Evolutionary conservation across 371 early-diverging fungal species (phyloP).

Genomic region (Mucor saturninus): DNA sequence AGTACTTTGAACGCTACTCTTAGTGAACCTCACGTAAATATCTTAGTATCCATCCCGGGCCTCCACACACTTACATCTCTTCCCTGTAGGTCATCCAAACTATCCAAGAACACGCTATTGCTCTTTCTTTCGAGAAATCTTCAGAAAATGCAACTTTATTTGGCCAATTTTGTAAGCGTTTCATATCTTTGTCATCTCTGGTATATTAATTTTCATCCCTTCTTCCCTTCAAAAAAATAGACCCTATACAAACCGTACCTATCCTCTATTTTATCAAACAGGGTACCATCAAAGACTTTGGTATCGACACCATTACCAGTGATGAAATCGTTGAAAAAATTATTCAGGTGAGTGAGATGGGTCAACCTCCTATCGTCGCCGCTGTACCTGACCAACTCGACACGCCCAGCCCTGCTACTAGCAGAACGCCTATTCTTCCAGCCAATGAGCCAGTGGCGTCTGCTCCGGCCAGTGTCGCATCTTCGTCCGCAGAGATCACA

Average conservation of each 20-base stretch:
- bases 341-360: background rate
- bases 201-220: too few species aligned
- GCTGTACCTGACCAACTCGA: background rate
- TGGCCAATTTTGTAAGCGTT: constrained; percentile 30
- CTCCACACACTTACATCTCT: background rate
- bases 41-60: too few species aligned
- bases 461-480: background rate
- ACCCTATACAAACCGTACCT: constrained; percentile 29
- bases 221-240: constrained; percentile 1
- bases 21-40: constrained; percentile 18
- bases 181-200: background rate
- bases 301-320: constrained; percentile 19
- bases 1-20: constrained; percentile 14
- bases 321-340: constrained; percentile 29
- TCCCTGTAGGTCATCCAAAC: constrained; percentile 10
- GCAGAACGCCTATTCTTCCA: background rate
- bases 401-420: background rate
- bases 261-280: constrained; percentile 39
- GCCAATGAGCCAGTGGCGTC: background rate
- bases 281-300: constrained; percentile 37
- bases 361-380: background rate
- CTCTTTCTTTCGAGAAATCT: constrained; percentile 24
- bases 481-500: background rate
- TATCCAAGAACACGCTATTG: constrained; percentile 25
- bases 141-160: constrained; percentile 30